Percentiles rank a stretch among this genome's conserved stretches.
phyloP scores from a whole-genome alignment of 2,329 filamentous ascomycete species.

The Plectosphaerella plurivora region DNA sequence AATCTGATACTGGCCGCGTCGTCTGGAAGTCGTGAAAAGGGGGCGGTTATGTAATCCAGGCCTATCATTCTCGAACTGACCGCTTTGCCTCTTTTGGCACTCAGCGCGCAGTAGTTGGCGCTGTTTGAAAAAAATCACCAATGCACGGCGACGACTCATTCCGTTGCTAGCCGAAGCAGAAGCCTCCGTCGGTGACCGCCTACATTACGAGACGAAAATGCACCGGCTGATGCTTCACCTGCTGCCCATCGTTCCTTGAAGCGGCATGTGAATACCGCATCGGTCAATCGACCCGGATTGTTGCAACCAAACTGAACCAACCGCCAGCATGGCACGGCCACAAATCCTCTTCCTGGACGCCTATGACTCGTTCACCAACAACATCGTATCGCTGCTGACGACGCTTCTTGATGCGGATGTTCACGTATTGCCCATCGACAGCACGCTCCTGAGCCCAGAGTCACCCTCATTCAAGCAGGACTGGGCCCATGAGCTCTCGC shows the following conservation, averaged over 20 bases:
- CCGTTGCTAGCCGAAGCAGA: not conserved
- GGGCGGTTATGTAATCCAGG: too few relatives aligned
- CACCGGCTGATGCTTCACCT: not conserved
- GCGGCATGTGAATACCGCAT: not conserved
- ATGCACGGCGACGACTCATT: not conserved
- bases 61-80: too few relatives aligned
- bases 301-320: not conserved
- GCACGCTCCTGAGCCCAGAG: slow-evolving; percentile 40
- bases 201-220: too few relatives aligned
- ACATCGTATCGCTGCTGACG: slow-evolving; percentile 79
- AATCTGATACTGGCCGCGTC: too few relatives aligned
- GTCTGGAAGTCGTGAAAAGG: too few relatives aligned
- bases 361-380: slow-evolving; percentile 96
- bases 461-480: slow-evolving; percentile 34
- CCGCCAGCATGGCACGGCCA: slow-evolving; percentile 20
- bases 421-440: slow-evolving; percentile 68
- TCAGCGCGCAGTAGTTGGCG: too few relatives aligned
- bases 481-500: slow-evolving; percentile 45
- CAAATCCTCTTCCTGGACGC: slow-evolving; percentile 87
- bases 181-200: not conserved
- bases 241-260: not conserved
- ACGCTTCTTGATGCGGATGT: slow-evolving; percentile 65
- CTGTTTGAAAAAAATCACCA: not conserved
- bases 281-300: too few relatives aligned
- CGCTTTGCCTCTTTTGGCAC: too few relatives aligned